These are phyloP conservation scores for Colletotrichum sublineola DNA, from an alignment of 2,329 filamentous ascomycete species.

Conservation along the genomic window DNA sequence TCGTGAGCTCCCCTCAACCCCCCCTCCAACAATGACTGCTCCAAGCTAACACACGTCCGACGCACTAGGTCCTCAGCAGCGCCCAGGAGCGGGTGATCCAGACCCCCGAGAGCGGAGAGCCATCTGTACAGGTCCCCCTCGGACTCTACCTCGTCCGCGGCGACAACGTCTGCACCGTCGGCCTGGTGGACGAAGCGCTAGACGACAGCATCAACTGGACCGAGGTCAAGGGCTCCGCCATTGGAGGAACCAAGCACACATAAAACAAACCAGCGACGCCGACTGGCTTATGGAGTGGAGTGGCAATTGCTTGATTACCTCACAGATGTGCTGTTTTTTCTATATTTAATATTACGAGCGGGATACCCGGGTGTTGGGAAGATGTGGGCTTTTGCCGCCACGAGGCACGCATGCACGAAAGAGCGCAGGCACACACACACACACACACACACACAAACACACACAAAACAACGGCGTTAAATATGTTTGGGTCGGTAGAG, in stretches of 20 bases:
- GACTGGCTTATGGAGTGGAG: constrained; percentile 28
- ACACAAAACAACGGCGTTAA: constrained; percentile 40
- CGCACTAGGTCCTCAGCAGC: constrained; percentile 77
- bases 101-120: constrained; percentile 84
- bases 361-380: constrained; percentile 40
- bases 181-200: constrained; percentile 88
- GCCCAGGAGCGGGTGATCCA: constrained; percentile 93
- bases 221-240: constrained; percentile 85
- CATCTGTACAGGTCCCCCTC: constrained; percentile 83
- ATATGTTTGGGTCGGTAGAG: constrained; percentile 42
- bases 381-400: constrained; percentile 31
- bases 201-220: constrained; percentile 94
- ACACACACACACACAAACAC: constrained; percentile 10
- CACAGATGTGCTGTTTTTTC: constrained; percentile 44
- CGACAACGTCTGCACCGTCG: constrained; percentile 93
- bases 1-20: constrained; percentile 62
- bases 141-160: constrained; percentile 93
- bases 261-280: constrained; percentile 45
- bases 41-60: constrained; percentile 2
- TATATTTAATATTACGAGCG: constrained; percentile 23
- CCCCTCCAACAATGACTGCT: constrained; percentile 2
- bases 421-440: background rate
- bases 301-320: constrained; percentile 37
- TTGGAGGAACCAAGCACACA: constrained; percentile 86
- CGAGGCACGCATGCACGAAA: constrained; percentile 12